Conservation (phyloP, 768 basidiomycete species). For the Suillus luteus region DNA sequence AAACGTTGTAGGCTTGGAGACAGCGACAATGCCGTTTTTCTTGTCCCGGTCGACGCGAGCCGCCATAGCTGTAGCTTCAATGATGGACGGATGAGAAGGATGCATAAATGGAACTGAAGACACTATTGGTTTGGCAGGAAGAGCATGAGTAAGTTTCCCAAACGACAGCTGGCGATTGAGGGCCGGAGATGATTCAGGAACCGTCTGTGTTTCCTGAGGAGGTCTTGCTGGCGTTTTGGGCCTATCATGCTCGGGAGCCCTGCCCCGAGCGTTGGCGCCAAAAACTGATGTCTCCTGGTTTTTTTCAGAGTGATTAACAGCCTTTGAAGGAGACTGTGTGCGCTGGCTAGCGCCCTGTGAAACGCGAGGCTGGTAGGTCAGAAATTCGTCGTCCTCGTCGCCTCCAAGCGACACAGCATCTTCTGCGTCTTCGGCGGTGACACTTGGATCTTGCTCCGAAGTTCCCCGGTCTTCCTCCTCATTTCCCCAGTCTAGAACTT, state of each 20-base stretch:
- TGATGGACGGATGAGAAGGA: slow-evolving; percentile 58
- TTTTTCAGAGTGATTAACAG: slow-evolving; percentile 13
- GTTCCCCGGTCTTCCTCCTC: slow-evolving; percentile 48
- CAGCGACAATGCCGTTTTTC: slow-evolving; percentile 35
- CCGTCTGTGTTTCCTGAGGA: slow-evolving; percentile 11
- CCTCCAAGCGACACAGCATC: slow-evolving; percentile 73
- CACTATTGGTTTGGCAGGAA: slow-evolving; percentile 66
- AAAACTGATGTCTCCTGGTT: slow-evolving; percentile 19
- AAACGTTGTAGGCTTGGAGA: slow-evolving; percentile 23
- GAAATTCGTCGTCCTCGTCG: slow-evolving; percentile 67
- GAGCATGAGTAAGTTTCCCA: slow-evolving; percentile 59
- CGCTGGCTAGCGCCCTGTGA: slow-evolving; percentile 29
- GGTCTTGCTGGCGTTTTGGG: slow-evolving; percentile 15
- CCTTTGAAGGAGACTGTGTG: slow-evolving; percentile 23
- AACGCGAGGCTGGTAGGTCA: slow-evolving; percentile 42
- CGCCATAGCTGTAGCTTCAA: slow-evolving; percentile 65
- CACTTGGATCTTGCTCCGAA: slow-evolving; percentile 43
- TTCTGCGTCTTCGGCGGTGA: slow-evolving; percentile 46
- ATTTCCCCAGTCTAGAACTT: slow-evolving; percentile 71
- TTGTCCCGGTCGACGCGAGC: slow-evolving; percentile 45
- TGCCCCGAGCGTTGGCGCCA: slow-evolving; percentile 12
- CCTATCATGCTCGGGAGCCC: slow-evolving; percentile 16
- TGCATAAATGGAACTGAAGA: slow-evolving; percentile 53
- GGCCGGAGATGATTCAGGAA: slow-evolving; percentile 26
- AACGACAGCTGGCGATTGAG: slow-evolving; percentile 28